These are phyloP conservation scores for Cryphonectria japonica DNA, from an alignment of 2,329 filamentous ascomycete genomes.

Conservation along the genomic window DNA sequence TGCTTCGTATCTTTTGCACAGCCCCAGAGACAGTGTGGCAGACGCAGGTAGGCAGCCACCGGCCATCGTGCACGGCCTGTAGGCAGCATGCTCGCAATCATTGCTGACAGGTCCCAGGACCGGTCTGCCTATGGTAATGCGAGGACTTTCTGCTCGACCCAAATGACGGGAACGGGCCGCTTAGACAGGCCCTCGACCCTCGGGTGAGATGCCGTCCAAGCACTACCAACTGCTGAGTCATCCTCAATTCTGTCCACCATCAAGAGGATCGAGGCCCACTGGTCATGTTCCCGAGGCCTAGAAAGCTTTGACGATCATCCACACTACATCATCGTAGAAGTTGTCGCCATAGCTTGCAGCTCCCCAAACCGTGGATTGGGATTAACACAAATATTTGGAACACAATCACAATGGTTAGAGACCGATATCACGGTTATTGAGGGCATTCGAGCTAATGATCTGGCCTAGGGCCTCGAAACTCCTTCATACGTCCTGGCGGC, in stretches of 20 bases:
- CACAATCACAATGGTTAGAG: constrained; percentile 25
- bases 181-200: background rate
- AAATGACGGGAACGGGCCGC: constrained; percentile 8
- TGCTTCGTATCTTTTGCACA: constrained; percentile 9
- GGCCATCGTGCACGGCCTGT: constrained; percentile 6
- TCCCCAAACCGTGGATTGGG: background rate
- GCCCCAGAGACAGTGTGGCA: constrained; percentile 10
- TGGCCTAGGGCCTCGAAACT: constrained; percentile 21
- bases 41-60: background rate
- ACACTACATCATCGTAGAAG: background rate
- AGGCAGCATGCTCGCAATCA: background rate
- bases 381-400: constrained; percentile 2
- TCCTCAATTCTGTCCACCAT: background rate
- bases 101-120: background rate
- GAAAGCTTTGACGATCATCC: background rate
- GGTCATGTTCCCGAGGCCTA: background rate
- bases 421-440: background rate
- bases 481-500: constrained; percentile 29
- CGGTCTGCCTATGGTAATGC: background rate
- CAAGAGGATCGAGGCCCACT: background rate
- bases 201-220: background rate
- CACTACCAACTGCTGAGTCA: constrained; percentile 8
- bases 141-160: background rate
- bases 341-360: background rate
- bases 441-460: constrained; percentile 13